Evolutionary conservation across 2,329 filamentous ascomycete genomes (phyloP).

Genomic region (Pseudocercospora musae): DNA sequence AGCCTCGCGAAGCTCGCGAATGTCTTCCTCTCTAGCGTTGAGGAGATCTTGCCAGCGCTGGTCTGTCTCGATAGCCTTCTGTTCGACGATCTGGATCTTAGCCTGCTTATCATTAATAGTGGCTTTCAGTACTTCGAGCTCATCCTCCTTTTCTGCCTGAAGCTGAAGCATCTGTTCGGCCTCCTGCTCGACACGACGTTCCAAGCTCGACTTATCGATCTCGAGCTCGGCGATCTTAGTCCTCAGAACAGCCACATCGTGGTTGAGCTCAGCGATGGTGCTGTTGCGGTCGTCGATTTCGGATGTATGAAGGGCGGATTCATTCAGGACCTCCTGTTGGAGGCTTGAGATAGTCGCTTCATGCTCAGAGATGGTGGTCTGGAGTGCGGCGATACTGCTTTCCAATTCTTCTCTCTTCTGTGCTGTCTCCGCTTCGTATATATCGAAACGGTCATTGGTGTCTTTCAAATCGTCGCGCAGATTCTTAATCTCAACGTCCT

Average conservation of each 20-base stretch:
- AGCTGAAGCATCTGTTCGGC: conserved; percentile 37
- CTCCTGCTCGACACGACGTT: conserved; percentile 36
- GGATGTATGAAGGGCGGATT: conserved; percentile 29
- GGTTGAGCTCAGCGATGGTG: conserved; percentile 34
- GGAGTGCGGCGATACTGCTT: conserved; percentile 26
- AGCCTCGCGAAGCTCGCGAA: conserved; percentile 33
- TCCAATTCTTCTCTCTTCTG: conserved; percentile 27
- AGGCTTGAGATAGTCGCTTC: conserved; percentile 28
- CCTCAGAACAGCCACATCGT: conserved; percentile 21
- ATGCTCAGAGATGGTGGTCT: conserved; percentile 24
- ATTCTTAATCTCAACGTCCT: conserved; percentile 27
- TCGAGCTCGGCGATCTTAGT: conserved; percentile 27
- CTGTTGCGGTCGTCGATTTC: conserved; percentile 35
- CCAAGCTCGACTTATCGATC: conserved; percentile 31
- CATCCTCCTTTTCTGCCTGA: conserved; percentile 32
- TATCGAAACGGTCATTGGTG: conserved; percentile 23
- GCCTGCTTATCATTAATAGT: conserved; percentile 34
- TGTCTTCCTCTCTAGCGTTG: conserved; percentile 38
- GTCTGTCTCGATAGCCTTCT: conserved; percentile 38
- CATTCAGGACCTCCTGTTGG: conserved; percentile 24
- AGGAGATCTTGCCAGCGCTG: conserved; percentile 41
- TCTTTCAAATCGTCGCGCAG: conserved; percentile 27
- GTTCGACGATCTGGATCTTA: conserved; percentile 33
- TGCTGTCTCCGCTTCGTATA: conserved; percentile 14
- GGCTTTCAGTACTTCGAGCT: conserved; percentile 32